phyloP scores from a whole-genome alignment of 306 rosid genomes.

The Lathyrus sativus region DNA sequence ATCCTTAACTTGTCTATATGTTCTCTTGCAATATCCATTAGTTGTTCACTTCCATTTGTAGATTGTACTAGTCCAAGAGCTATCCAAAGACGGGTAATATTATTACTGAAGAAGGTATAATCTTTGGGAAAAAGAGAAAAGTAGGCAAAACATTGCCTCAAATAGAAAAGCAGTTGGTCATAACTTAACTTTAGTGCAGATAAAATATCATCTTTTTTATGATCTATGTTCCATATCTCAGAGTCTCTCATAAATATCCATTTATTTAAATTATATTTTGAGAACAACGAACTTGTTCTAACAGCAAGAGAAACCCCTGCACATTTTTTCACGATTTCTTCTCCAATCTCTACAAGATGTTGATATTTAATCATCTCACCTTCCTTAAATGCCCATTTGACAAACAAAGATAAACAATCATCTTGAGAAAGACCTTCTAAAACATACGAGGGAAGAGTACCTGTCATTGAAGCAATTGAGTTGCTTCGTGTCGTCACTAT shows the following conservation, averaged over 20 bases:
- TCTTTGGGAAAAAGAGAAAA: constrained; percentile 2
- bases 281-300: not conserved
- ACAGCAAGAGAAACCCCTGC: not conserved
- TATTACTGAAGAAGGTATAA: not conserved
- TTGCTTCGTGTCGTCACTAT: constrained; percentile 4
- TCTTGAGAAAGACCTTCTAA: not conserved
- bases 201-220: not conserved
- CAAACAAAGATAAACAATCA: not conserved
- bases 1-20: not conserved
- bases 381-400: constrained; percentile 9
- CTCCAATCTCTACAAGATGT: not conserved
- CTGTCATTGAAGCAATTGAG: constrained; percentile 5
- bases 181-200: too few species aligned
- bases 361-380: not conserved
- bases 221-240: not conserved
- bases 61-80: not conserved
- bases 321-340: constrained; percentile 19
- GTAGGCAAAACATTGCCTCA: constrained; percentile 10
- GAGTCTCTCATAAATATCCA: not conserved
- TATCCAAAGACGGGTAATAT: not conserved
- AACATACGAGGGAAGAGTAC: not conserved
- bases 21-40: not conserved
- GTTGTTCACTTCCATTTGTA: not conserved
- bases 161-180: too few species aligned
- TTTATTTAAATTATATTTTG: not conserved